Evolutionary conservation across 164 flowering plant species (phyloP).

Genomic region (Santalum album): DNA sequence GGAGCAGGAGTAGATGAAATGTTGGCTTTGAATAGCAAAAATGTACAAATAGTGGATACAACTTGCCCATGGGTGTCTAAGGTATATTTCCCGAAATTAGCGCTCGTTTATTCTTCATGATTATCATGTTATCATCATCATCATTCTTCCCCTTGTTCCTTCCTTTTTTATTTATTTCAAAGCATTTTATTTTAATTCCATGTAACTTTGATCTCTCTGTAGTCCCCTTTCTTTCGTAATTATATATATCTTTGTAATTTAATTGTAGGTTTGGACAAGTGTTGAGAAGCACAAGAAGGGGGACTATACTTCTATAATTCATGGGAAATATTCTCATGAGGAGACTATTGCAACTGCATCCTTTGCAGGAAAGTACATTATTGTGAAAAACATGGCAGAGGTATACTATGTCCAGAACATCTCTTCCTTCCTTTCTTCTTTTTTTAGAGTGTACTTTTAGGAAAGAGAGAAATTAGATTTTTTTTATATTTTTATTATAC

Average conservation of each 20-base stretch:
- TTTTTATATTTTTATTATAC: too few species aligned
- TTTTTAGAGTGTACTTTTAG: not conserved
- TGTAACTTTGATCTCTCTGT: not conserved
- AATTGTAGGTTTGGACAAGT: conserved; percentile 72
- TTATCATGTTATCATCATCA: not conserved
- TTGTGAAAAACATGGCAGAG: conserved; percentile 87
- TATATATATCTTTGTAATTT: not conserved
- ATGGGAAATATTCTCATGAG: conserved; percentile 91
- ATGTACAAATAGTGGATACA: conserved; percentile 94
- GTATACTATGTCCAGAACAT: conserved; percentile 20
- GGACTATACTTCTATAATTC: conserved; percentile 90
- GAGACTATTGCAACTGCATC: conserved; percentile 97
- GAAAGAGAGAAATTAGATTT: not conserved
- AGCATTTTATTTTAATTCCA: not conserved
- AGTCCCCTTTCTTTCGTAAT: not conserved
- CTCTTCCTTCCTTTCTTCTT: not conserved
- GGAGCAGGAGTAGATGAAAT: conserved; percentile 97
- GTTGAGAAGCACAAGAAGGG: conserved; percentile 98
- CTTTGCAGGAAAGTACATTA: conserved; percentile 84
- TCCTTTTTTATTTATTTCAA: not conserved
- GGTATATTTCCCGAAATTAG: conserved; percentile 30
- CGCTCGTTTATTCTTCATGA: not conserved
- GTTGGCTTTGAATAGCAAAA: conserved; percentile 60
- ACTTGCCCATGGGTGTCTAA: conserved; percentile 99
- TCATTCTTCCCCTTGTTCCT: not conserved